Conservation (phyloP, 1,284 basidiomycete genomes). For the Moesziomyces sp. region DNA sequence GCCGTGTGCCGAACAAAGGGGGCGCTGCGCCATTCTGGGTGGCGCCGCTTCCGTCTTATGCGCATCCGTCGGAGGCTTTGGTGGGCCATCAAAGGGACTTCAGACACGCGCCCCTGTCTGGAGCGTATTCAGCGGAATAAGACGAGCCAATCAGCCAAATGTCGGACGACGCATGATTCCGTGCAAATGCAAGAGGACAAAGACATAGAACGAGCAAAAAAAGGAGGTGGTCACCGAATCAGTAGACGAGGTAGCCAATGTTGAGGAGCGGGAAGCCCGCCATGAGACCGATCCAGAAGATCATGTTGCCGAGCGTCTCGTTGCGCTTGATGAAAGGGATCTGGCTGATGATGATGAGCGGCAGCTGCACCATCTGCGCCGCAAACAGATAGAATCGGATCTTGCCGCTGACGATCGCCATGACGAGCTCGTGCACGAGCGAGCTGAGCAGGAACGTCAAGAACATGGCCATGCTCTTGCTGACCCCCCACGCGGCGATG, state of each 20-base stretch:
- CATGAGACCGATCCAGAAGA: constrained; percentile 89
- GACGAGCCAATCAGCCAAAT: too few species aligned
- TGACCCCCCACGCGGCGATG: constrained; percentile 80
- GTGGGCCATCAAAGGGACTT: too few species aligned
- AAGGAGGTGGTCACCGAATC: not conserved
- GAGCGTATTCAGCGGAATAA: too few species aligned
- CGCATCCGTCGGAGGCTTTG: too few species aligned
- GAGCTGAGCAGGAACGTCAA: constrained; percentile 79
- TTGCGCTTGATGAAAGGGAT: constrained; percentile 56
- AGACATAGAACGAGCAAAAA: not conserved
- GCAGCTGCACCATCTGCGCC: constrained; percentile 85
- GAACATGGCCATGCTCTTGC: constrained; percentile 83
- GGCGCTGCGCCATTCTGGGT: too few species aligned
- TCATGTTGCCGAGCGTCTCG: constrained; percentile 70
- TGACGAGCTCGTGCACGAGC: constrained; percentile 88
- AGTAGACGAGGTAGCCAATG: constrained; percentile 74
- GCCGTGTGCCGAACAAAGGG: too few species aligned
- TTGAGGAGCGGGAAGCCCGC: constrained; percentile 90
- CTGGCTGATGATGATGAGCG: constrained; percentile 84
- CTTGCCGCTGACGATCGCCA: constrained; percentile 74
- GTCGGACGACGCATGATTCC: not conserved
- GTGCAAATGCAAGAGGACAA: not conserved
- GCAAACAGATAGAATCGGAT: constrained; percentile 66
- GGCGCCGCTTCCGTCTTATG: too few species aligned
- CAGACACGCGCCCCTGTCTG: too few species aligned